phyloP scores from a whole-genome alignment of 2,329 filamentous ascomycete species.

The Apiospora hydei region DNA sequence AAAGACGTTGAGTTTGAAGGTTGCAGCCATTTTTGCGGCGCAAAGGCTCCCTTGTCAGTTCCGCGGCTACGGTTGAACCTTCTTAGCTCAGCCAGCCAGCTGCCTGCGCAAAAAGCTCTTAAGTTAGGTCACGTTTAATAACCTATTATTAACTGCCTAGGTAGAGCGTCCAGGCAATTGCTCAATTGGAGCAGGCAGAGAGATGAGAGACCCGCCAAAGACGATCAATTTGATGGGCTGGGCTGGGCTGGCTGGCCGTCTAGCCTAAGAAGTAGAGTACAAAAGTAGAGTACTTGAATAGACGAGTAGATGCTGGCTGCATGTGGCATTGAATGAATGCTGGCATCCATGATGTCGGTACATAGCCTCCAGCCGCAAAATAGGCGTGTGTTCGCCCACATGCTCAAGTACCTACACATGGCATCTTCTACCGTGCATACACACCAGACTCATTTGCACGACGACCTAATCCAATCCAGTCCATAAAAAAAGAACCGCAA shows the following conservation, averaged over 20 bases:
- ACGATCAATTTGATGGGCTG: slow-evolving; percentile 1
- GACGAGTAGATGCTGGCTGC: not conserved
- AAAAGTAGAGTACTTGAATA: not conserved
- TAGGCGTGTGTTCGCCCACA: not conserved
- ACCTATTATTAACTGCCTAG: not conserved
- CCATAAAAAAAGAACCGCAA: slow-evolving; percentile 1
- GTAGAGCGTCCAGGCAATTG: slow-evolving; percentile 2
- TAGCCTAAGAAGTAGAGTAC: not conserved
- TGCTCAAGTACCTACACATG: not conserved
- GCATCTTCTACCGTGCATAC: not conserved
- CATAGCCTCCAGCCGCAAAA: not conserved
- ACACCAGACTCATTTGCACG: not conserved
- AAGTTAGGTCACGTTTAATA: slow-evolving; percentile 18
- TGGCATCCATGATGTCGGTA: not conserved
- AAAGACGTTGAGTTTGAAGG: slow-evolving; percentile 19
- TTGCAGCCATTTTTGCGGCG: slow-evolving; percentile 21
- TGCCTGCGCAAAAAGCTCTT: not conserved
- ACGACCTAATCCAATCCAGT: not conserved
- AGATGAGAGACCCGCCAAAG: slow-evolving; percentile 15
- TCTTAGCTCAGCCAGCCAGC: slow-evolving; percentile 24
- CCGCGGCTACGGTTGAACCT: slow-evolving; percentile 23
- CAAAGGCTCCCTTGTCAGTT: slow-evolving; percentile 19
- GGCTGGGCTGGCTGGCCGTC: not conserved
- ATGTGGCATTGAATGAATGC: not conserved
- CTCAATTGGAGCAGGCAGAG: slow-evolving; percentile 10